Percentiles rank a stretch among this genome's conserved stretches.
phyloP scores from a whole-genome alignment of 2,329 filamentous ascomycete species.

The Domatiomyces catenatus region DNA sequence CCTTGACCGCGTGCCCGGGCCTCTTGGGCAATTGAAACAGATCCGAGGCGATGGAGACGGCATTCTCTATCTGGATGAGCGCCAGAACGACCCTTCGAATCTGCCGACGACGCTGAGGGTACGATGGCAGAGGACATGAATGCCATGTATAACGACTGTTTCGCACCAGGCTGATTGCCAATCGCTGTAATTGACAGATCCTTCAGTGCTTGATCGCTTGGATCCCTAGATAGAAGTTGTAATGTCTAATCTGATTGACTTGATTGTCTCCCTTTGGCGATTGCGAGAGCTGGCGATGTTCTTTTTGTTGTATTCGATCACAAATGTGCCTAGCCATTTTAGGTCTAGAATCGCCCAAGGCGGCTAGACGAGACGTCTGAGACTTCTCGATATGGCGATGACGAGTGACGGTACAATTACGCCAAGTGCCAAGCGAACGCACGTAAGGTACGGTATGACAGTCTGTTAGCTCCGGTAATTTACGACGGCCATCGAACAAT shows the following conservation, averaged over 20 bases:
- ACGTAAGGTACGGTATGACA: background rate
- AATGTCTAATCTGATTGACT: no score
- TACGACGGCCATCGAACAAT: background rate
- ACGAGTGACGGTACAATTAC: background rate
- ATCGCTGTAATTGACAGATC: no score
- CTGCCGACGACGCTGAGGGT: background rate
- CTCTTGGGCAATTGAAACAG: background rate
- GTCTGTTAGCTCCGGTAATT: background rate
- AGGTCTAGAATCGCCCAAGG: no score
- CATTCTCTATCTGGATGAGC: background rate
- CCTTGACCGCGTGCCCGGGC: background rate
- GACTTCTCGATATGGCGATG: background rate
- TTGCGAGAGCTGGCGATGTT: no score
- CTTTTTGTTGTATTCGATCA: no score
- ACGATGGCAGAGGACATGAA: background rate
- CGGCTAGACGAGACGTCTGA: no score
- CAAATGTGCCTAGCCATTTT: no score
- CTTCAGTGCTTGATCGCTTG: no score
- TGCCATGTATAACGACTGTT: no score
- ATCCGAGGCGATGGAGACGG: background rate
- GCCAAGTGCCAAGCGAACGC: background rate
- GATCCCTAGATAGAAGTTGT: no score
- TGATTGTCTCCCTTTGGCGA: no score
- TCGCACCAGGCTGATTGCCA: no score
- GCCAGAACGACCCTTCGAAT: background rate